Evolutionary conservation across 2,329 filamentous ascomycete genomes (phyloP).

Genomic region (Colletotrichum sp.): DNA sequence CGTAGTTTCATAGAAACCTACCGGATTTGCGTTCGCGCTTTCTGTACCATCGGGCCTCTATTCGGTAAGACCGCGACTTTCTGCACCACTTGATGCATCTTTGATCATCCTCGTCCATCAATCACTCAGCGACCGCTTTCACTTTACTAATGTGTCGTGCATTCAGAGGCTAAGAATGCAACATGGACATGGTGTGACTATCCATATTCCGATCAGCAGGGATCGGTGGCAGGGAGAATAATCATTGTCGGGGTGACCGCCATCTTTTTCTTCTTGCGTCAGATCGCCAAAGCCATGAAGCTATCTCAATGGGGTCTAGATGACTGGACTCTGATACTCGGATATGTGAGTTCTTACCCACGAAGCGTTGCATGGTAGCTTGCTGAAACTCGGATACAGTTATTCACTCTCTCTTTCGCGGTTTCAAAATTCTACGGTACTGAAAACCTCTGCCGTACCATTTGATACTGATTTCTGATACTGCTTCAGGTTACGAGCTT

Average conservation of each 20-base stretch:
- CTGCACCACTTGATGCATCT: neutral
- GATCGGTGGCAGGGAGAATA: neutral
- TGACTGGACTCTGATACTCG: neutral
- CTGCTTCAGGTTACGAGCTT: neutral
- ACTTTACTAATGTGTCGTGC: neutral
- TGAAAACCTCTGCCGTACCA: neutral
- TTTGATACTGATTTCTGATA: neutral
- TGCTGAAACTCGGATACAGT: neutral
- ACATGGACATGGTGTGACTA: constrained; percentile 7
- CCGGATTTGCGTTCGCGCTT: neutral
- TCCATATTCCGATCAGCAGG: neutral
- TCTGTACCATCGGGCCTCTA: neutral
- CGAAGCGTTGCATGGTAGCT: no score
- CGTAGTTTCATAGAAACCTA: neutral
- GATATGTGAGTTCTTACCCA: neutral
- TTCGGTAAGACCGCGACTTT: neutral
- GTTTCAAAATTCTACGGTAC: constrained; percentile 7
- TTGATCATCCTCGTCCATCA: neutral
- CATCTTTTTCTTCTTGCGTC: neutral
- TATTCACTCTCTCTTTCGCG: neutral
- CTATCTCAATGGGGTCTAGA: constrained; percentile 8
- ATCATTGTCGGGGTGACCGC: neutral
- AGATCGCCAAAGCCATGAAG: neutral
- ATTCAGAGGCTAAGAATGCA: constrained; percentile 2
- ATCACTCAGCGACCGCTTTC: neutral